Percentiles rank a stretch among this genome's conserved stretches.
These are phyloP conservation scores for Apiosordaria backusii DNA, from an alignment of 495 filamentous ascomycete species.

Conservation along the genomic window DNA sequence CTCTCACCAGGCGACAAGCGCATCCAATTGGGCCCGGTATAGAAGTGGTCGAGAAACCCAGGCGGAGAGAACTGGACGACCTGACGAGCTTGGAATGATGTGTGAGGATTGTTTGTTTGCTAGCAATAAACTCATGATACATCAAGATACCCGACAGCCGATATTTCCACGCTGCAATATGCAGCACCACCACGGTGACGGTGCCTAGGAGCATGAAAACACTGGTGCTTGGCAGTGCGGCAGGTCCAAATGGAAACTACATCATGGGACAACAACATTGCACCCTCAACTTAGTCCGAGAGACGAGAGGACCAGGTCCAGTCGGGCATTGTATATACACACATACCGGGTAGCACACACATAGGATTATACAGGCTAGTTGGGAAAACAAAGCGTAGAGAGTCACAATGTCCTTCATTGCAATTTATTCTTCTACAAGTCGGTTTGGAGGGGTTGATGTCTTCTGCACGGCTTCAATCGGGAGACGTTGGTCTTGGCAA, in stretches of 20 bases:
- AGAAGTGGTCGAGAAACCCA: slow-evolving; percentile 43
- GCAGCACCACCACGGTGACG: background rate
- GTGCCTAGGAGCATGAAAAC: background rate
- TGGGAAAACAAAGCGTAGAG: background rate
- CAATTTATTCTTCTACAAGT: background rate
- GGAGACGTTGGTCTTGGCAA: background rate
- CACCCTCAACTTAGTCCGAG: background rate
- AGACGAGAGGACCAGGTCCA: background rate
- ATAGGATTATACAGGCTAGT: background rate
- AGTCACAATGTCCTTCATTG: background rate
- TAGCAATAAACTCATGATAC: background rate
- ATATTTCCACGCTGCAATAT: too few species aligned
- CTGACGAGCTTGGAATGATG: slow-evolving; percentile 50
- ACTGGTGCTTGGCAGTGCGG: too few species aligned
- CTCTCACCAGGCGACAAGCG: slow-evolving; percentile 39
- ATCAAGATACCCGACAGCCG: background rate
- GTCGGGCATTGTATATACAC: background rate
- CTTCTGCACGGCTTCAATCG: background rate
- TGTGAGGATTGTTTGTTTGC: background rate
- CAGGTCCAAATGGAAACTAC: background rate
- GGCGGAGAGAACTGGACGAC: slow-evolving; percentile 39
- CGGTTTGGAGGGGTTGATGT: background rate
- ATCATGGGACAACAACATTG: background rate
- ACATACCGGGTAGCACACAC: background rate
- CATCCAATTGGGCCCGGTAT: slow-evolving; percentile 53